Evolutionary conservation across 2,329 filamentous ascomycete genomes (phyloP).

Genomic region (Hypoxylon sp.): DNA sequence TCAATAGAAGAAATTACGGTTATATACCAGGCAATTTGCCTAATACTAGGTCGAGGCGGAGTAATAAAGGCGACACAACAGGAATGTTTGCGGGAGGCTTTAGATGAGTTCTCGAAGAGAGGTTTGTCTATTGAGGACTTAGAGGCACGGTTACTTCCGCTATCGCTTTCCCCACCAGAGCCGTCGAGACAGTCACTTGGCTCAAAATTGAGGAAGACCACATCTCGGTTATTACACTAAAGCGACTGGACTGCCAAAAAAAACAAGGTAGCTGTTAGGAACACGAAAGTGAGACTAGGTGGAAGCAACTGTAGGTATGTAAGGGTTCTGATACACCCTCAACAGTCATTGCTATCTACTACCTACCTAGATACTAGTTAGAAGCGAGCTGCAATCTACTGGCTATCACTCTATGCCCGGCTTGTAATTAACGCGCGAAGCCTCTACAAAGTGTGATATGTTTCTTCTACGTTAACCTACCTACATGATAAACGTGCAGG

Average conservation of each 20-base stretch:
- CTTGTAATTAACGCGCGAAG: no score
- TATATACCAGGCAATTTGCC: background rate
- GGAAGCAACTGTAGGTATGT: no score
- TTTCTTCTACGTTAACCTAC: no score
- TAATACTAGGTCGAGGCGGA: slow-evolving; percentile 13
- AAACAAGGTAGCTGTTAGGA: no score
- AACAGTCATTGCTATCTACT: no score
- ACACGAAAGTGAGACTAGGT: no score
- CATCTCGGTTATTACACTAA: background rate
- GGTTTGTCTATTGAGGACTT: slow-evolving; percentile 16
- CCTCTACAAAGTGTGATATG: no score
- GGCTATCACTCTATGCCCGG: no score
- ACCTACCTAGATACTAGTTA: no score
- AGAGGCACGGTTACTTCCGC: background rate
- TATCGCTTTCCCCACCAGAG: background rate
- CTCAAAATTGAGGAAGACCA: background rate
- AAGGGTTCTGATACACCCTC: no score
- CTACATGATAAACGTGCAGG: no score
- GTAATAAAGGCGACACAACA: background rate
- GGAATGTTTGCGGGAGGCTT: background rate
- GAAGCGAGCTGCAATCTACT: no score
- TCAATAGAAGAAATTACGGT: background rate
- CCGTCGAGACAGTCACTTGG: background rate
- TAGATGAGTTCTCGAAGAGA: background rate
- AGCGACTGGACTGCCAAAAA: background rate